phyloP scores from a whole-genome alignment of 768 basidiomycete species.

The Hericium coralloides region DNA sequence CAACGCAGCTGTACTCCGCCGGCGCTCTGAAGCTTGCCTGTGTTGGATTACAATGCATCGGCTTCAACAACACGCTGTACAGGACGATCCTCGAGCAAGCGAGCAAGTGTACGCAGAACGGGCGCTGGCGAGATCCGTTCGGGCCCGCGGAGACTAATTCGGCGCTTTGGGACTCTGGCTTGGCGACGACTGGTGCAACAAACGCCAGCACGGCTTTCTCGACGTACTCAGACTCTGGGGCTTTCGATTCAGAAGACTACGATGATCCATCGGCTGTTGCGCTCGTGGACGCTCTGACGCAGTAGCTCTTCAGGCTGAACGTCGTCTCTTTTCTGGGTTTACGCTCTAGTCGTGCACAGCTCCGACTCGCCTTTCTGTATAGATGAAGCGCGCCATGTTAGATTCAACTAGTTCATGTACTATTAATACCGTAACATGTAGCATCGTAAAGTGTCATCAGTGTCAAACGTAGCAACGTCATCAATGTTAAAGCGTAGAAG shows the following conservation, averaged over 20 bases:
- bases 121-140: constrained; percentile 21
- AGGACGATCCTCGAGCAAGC: constrained; percentile 58
- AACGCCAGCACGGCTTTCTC: not conserved
- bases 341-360: too few species aligned
- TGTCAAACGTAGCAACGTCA: too few species aligned
- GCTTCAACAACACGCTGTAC: constrained; percentile 65
- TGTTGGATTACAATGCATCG: constrained; percentile 65
- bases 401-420: too few species aligned
- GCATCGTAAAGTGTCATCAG: too few species aligned
- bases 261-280: not conserved
- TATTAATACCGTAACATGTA: too few species aligned
- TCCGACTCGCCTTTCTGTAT: too few species aligned
- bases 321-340: too few species aligned
- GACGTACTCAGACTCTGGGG: not conserved
- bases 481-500: too few species aligned
- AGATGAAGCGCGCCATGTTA: too few species aligned
- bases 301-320: too few species aligned
- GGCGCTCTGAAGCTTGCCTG: constrained; percentile 71
- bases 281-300: too few species aligned
- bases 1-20: constrained; percentile 57
- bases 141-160: not conserved
- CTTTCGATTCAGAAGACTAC: not conserved
- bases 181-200: not conserved
- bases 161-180: not conserved
- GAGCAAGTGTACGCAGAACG: constrained; percentile 28